Conservation (phyloP, 108 stramenopile species). For the Fragilariopsis cylindrus region DNA sequence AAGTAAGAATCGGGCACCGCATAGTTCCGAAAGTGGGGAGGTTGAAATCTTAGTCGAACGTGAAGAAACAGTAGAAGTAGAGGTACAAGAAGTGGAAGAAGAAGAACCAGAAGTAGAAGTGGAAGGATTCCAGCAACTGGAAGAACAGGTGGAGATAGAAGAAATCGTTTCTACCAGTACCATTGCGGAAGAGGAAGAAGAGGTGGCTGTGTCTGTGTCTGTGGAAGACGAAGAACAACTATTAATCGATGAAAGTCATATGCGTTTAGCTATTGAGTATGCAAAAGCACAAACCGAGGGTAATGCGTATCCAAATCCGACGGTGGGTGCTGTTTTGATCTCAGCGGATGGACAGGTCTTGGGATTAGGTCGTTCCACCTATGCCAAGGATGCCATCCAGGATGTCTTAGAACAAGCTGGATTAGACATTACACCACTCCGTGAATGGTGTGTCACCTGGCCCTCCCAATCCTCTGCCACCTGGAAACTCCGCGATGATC, state of each 20-base stretch:
- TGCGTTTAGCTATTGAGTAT: slow-evolving; percentile 2
- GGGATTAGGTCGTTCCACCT: slow-evolving; percentile 57
- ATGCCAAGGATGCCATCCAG: slow-evolving; percentile 58
- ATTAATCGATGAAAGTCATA: background rate
- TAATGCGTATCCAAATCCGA: slow-evolving; percentile 63
- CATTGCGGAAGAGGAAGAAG: background rate
- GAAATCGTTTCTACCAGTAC: background rate
- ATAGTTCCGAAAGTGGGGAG: background rate
- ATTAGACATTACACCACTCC: slow-evolving; percentile 57
- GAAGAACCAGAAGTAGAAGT: slow-evolving; percentile 14
- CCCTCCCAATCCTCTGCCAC: slow-evolving; percentile 36
- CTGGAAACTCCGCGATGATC: slow-evolving; percentile 48
- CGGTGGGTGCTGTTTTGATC: slow-evolving; percentile 63
- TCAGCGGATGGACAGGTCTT: slow-evolving; percentile 61
- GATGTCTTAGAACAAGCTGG: slow-evolving; percentile 63
- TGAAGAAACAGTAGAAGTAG: slow-evolving; percentile 5
- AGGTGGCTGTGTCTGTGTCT: background rate
- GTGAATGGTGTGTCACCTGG: slow-evolving; percentile 83
- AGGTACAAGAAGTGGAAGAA: slow-evolving; percentile 8
- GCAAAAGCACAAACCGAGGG: slow-evolving; percentile 21
- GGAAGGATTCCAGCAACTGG: slow-evolving; percentile 26
- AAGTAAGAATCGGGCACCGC: background rate
- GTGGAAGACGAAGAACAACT: slow-evolving; percentile 8
- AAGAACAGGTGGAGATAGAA: slow-evolving; percentile 39
- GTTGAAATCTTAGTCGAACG: slow-evolving; percentile 6